These are phyloP conservation scores for Pichia paraexigua DNA, from an alignment of 805 yeast genomes.

Conservation along the genomic window DNA sequence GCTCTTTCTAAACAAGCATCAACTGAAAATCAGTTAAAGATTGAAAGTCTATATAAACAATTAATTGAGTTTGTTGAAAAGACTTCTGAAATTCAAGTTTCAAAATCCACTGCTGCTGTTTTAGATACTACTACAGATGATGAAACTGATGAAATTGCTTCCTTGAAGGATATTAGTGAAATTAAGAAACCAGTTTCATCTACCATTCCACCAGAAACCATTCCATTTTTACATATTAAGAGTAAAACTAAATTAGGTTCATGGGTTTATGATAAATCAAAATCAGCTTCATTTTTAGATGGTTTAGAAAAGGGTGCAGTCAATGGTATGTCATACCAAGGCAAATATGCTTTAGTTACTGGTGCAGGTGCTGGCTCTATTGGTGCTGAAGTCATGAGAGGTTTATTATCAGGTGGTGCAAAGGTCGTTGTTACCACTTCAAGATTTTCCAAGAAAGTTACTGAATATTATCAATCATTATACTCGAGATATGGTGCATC, in stretches of 20 bases:
- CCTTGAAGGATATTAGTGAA: constrained; percentile 65
- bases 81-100: constrained; percentile 62
- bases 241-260: constrained; percentile 60
- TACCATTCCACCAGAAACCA: constrained; percentile 68
- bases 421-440: constrained; percentile 95
- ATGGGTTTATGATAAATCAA: constrained; percentile 78
- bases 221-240: constrained; percentile 92
- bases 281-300: constrained; percentile 74
- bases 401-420: constrained; percentile 96
- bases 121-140: constrained; percentile 35
- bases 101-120: constrained; percentile 49
- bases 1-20: constrained; percentile 74
- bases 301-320: constrained; percentile 91
- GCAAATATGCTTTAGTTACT: constrained; percentile 82
- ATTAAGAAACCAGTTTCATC: constrained; percentile 69
- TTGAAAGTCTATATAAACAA: constrained; percentile 63
- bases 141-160: constrained; percentile 74
- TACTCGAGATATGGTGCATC: constrained; percentile 89
- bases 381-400: constrained; percentile 95
- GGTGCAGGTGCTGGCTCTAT: constrained; percentile 99
- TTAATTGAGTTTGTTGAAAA: constrained; percentile 61
- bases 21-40: constrained; percentile 58
- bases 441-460: constrained; percentile 85
- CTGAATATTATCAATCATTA: constrained; percentile 91
- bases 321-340: constrained; percentile 85